Base-by-base conservation (phyloP, 306 rosid species). In the Herpetospermum pedunculosum region DNA sequence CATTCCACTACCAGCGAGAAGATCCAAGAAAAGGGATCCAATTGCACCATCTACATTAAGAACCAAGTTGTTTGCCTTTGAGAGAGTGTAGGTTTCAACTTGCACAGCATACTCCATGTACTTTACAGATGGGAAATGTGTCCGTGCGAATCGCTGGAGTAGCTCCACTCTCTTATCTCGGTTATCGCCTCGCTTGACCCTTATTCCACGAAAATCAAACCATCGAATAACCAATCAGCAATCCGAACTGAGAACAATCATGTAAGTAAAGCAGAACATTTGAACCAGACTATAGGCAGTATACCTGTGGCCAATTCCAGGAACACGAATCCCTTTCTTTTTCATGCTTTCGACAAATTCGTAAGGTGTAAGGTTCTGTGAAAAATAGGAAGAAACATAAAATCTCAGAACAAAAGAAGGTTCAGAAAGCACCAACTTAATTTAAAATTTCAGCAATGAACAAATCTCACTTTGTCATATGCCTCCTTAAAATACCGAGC, bases 401-500 rank as follows among this genome's bases (percentile, higher is more conserved):
- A 57, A 43, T 35, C 37, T n/a, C 8, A 41, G 47, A 16, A n/a
- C n/a, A 26, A 79, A 28, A n/a, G 30, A 53, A 38, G 30, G 34
- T 47, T 34, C 38, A 32, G 7, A 44, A 44, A 29, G 9, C 60
- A 35, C 37, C 54, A 64, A 37, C 43, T 60, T 50, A 12, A 38
- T 74, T 68, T 44, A 43, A 58, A 52, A 12, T 14, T 75, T 60
- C 8, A 19, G 46, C 9, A 4, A 34, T 13, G 73, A 8, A 48
- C 19, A 44, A 29, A 62, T 30, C 73, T 60, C 30, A 75, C 78
- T 52, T 78, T 89, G 83, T 95, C 97, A 81, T 73, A 90, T 64
- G 99, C 99, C 79, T 95, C 97, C 92, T 92, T 95, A 84, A 92
- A 95, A 81, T 92, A 95, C 50, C 99, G 96, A 81, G 99, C 99